phyloP scores from a whole-genome alignment of 345 rosid genomes.

The Psidium friedrichsthalianum region DNA sequence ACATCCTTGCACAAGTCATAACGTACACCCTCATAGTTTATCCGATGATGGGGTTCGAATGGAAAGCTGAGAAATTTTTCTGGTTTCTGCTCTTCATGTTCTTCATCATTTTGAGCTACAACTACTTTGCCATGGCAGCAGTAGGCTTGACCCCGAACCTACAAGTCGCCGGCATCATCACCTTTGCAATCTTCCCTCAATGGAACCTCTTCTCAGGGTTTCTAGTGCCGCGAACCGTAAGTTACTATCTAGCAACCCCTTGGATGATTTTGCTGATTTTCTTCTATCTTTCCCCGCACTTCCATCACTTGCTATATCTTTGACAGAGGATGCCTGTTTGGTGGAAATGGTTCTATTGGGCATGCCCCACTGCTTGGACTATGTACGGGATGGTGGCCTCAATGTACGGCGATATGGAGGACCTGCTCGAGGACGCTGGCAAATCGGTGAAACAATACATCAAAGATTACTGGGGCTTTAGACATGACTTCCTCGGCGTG shows the following conservation, averaged over 20 bases:
- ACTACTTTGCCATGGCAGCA: conserved; percentile 29
- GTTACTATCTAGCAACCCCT: background rate
- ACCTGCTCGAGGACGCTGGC: conserved; percentile 1
- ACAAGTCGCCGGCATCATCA: conserved; percentile 17
- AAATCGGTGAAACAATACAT: conserved; percentile 5
- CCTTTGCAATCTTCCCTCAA: conserved; percentile 14
- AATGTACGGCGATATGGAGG: conserved; percentile 15
- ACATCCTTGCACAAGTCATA: conserved; percentile 14
- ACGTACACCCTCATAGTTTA: conserved; percentile 19
- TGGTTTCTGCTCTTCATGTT: conserved; percentile 37
- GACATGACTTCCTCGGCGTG: conserved; percentile 19
- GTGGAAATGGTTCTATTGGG: conserved; percentile 44
- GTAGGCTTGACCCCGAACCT: conserved; percentile 30
- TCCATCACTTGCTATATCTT: background rate
- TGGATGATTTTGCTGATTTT: background rate
- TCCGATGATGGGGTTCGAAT: conserved; percentile 29
- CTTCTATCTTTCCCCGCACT: background rate
- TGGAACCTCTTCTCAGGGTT: conserved; percentile 38
- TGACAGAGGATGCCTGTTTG: conserved; percentile 25
- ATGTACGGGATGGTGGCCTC: conserved; percentile 23
- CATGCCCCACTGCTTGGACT: conserved; percentile 23
- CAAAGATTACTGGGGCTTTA: conserved; percentile 6
- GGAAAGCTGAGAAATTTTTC: conserved; percentile 27
- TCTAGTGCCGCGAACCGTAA: conserved; percentile 19
- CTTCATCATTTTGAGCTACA: conserved; percentile 29